phyloP scores from a whole-genome alignment of 106 monocot species.

The Alisma plantagoaquatica region DNA sequence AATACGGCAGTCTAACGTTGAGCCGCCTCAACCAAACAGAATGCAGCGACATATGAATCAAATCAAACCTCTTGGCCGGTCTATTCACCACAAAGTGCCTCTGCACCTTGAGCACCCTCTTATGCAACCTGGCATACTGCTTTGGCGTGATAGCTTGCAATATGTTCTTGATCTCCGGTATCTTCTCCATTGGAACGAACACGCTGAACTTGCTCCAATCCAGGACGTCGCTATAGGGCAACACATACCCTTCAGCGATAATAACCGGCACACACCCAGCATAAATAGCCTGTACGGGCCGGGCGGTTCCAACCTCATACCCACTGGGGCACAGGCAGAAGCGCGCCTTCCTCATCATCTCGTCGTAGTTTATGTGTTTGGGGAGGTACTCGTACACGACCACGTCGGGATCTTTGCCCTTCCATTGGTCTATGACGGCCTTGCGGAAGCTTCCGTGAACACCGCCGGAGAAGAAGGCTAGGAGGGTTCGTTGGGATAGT shows the following conservation, averaged over 20 bases:
- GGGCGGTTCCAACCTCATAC: slow-evolving; percentile 69
- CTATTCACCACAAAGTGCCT: slow-evolving; percentile 39
- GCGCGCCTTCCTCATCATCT: slow-evolving; percentile 31
- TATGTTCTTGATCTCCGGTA: slow-evolving; percentile 47
- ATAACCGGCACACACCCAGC: slow-evolving; percentile 69
- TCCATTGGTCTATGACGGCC: slow-evolving; percentile 44
- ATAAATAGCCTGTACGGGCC: slow-evolving; percentile 56
- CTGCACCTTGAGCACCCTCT: slow-evolving; percentile 34
- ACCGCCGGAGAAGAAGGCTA: slow-evolving; percentile 82
- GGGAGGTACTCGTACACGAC: slow-evolving; percentile 60
- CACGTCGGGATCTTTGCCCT: slow-evolving; percentile 36
- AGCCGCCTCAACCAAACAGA: slow-evolving; percentile 50
- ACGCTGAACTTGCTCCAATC: slow-evolving; percentile 56
- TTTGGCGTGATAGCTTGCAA: slow-evolving; percentile 21
- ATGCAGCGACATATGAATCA: slow-evolving; percentile 48
- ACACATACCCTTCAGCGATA: slow-evolving; percentile 43
- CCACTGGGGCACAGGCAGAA: slow-evolving; percentile 82
- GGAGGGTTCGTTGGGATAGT: slow-evolving; percentile 16
- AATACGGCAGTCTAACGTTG: slow-evolving; percentile 30
- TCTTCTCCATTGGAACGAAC: slow-evolving; percentile 22
- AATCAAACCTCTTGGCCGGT: slow-evolving; percentile 29
- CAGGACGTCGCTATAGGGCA: slow-evolving; percentile 65
- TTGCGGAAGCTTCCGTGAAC: slow-evolving; percentile 52
- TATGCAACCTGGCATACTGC: slow-evolving; percentile 20
- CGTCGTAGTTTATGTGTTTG: slow-evolving; percentile 17